These are phyloP conservation scores for Diaporthe destruens DNA, from an alignment of 2,329 filamentous ascomycete genomes.

Conservation along the genomic window DNA sequence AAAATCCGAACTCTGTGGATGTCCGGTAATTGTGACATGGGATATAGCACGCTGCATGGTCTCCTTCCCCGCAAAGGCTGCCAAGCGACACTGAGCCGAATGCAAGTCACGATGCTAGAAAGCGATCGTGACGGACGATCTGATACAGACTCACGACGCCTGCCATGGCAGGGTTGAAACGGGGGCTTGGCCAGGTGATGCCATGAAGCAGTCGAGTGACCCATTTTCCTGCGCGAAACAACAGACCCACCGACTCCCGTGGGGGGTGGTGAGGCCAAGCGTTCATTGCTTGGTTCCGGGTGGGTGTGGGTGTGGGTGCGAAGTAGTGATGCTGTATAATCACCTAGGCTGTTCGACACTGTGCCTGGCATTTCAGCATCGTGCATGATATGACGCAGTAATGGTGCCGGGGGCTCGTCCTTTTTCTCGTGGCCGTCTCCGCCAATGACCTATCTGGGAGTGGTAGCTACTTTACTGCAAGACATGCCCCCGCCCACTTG, in stretches of 20 bases:
- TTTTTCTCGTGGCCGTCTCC: too few species aligned
- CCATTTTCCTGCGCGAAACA: constrained; percentile 20
- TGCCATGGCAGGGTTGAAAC: constrained; percentile 27
- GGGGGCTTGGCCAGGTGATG: constrained; percentile 32
- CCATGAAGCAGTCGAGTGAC: constrained; percentile 11
- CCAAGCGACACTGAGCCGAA: neutral
- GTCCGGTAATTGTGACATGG: constrained; percentile 5
- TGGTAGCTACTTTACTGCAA: too few species aligned
- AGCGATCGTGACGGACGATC: constrained; percentile 27
- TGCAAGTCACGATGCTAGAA: constrained; percentile 26
- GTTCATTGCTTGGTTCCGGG: neutral
- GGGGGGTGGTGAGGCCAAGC: constrained; percentile 21
- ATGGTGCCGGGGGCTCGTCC: too few species aligned
- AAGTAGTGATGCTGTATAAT: neutral
- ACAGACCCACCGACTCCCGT: constrained; percentile 18
- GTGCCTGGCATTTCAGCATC: neutral
- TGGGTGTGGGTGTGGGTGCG: constrained; percentile 7
- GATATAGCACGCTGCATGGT: constrained; percentile 2
- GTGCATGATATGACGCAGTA: constrained; percentile 15
- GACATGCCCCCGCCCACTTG: too few species aligned
- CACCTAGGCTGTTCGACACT: neutral
- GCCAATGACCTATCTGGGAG: too few species aligned
- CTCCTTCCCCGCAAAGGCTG: constrained; percentile 18
- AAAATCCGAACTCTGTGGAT: constrained; percentile 20
- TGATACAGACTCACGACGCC: constrained; percentile 13